Percentiles rank a stretch among this genome's conserved stretches.
These are phyloP conservation scores for Saccharum hybrid DNA, from an alignment of 202 grass and related monocot species.

Conservation along the genomic window DNA sequence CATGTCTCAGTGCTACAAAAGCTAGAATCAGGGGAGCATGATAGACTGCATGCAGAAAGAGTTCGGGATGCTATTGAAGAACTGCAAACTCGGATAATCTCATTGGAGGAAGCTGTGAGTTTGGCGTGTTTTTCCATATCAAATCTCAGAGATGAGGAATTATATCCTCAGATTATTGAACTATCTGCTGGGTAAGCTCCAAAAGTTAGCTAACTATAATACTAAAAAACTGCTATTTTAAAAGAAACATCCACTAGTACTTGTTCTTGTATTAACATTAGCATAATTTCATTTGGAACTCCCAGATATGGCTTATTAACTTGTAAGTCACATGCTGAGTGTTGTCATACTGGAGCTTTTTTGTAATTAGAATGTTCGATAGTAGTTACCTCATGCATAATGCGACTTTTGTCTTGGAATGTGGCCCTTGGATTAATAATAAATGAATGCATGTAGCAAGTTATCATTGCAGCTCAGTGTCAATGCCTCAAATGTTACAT, in stretches of 20 bases:
- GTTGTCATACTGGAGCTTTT: slow-evolving; percentile 17
- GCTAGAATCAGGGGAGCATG: slow-evolving; percentile 80
- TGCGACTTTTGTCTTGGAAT: slow-evolving; percentile 8
- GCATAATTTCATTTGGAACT: slow-evolving; percentile 10
- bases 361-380: slow-evolving; percentile 14
- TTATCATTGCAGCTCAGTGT: slow-evolving; percentile 31
- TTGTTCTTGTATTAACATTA: slow-evolving; percentile 21
- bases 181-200: slow-evolving; percentile 76
- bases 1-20: slow-evolving; percentile 58
- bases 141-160: slow-evolving; percentile 85
- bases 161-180: slow-evolving; percentile 95
- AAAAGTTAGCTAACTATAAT: slow-evolving; percentile 31
- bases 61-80: slow-evolving; percentile 71
- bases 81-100: slow-evolving; percentile 73
- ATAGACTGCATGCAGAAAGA: slow-evolving; percentile 75
- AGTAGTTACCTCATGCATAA: not conserved
- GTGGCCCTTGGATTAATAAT: slow-evolving; percentile 18
- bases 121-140: slow-evolving; percentile 77
- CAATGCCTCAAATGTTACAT: slow-evolving; percentile 2
- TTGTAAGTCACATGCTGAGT: not conserved
- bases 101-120: slow-evolving; percentile 77
- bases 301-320: slow-evolving; percentile 11
- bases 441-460: not conserved
- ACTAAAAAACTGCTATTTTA: slow-evolving; percentile 33
- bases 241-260: not conserved